Conservation (phyloP, 768 basidiomycete species). For the Agaricus sinodeliciosus region DNA sequence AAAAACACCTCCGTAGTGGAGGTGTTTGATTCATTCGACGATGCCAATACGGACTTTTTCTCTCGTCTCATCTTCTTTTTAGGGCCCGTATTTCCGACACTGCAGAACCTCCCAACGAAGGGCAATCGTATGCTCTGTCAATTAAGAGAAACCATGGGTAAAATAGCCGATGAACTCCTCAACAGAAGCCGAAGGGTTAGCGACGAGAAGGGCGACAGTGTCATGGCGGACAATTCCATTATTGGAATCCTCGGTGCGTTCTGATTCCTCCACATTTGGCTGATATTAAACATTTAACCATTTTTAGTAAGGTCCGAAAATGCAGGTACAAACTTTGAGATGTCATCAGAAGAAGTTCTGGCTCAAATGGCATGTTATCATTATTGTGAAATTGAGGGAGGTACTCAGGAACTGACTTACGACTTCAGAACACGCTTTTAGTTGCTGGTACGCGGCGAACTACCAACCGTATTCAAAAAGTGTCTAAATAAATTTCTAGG, state of each 20-base stretch:
- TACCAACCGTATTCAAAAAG: background rate
- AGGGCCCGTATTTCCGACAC: constrained; percentile 26
- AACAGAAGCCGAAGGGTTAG: constrained; percentile 27
- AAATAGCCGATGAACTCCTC: constrained; percentile 33
- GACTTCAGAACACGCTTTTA: constrained; percentile 26
- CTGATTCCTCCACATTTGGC: background rate
- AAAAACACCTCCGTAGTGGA: constrained; percentile 33
- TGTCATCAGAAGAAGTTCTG: constrained; percentile 31
- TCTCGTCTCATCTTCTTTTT: constrained; percentile 29
- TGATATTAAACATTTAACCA: background rate
- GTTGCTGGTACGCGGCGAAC: constrained; percentile 26
- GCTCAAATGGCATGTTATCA: constrained; percentile 22
- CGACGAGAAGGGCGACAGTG: constrained; percentile 17
- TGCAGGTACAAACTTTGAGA: constrained; percentile 21
- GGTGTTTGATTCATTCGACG: constrained; percentile 31
- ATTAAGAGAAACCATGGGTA: constrained; percentile 26
- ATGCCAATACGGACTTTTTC: constrained; percentile 19
- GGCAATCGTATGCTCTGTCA: constrained; percentile 23
- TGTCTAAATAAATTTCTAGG: constrained; percentile 22
- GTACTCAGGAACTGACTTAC: background rate
- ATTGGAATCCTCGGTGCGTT: constrained; percentile 28
- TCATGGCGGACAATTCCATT: constrained; percentile 30
- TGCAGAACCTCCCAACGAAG: constrained; percentile 29
- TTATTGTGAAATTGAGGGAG: background rate
- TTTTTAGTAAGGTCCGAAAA: constrained; percentile 29